These are phyloP conservation scores for Helotiales sp. DNA, from an alignment of 2,329 filamentous ascomycete species.

Conservation along the genomic window DNA sequence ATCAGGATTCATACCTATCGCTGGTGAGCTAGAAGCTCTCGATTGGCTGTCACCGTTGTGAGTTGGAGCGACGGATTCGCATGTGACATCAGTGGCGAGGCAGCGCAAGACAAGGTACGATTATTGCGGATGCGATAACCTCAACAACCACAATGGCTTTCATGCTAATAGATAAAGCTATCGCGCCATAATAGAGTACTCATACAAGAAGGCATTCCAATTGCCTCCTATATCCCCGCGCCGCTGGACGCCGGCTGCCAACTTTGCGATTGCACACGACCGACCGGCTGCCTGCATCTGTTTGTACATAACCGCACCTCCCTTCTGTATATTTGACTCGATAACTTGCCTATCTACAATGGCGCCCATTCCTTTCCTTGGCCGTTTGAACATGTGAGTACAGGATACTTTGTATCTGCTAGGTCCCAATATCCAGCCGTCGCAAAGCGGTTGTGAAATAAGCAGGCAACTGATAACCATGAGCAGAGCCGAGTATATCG, in stretches of 20 bases:
- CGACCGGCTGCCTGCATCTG: not conserved
- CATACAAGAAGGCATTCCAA: not conserved
- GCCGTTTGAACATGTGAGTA: conserved; percentile 48
- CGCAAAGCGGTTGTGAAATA: not conserved
- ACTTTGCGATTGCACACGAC: conserved; percentile 1
- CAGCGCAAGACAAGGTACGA: conserved; percentile 15
- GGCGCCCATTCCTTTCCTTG: conserved; percentile 49
- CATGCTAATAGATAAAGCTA: not conserved
- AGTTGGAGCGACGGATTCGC: conserved; percentile 17
- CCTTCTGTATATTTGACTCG: conserved; percentile 14
- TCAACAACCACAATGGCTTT: not conserved
- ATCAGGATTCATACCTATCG: not conserved
- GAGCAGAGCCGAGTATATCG: conserved; percentile 80
- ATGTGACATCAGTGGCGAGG: conserved; percentile 29
- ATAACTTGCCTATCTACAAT: conserved; percentile 27
- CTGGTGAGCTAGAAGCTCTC: not conserved
- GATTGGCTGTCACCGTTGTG: not conserved
- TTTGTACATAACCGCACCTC: conserved; percentile 19
- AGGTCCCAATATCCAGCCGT: not conserved
- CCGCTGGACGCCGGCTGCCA: not conserved
- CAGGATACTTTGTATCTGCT: conserved; percentile 3
- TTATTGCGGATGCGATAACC: not conserved
- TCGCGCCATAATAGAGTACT: not conserved
- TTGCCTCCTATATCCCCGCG: not conserved
- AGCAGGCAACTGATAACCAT: conserved; percentile 15